Percentiles rank a stretch among this genome's conserved stretches.
Evolutionary conservation across 192 early-diverging fungal species (phyloP).

Genomic region (Haplosporangium gracile): DNA sequence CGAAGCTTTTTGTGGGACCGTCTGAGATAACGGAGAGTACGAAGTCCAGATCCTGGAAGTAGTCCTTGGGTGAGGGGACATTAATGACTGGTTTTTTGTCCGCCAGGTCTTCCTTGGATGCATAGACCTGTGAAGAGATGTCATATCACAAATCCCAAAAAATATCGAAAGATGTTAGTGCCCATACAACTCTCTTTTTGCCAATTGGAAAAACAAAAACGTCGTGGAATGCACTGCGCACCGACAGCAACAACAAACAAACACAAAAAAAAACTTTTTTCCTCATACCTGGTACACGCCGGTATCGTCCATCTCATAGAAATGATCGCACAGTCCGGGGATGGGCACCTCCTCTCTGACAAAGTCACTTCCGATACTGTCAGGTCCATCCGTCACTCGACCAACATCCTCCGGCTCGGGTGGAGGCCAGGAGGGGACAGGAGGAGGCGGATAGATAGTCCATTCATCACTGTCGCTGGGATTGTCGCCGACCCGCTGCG

Average conservation of each 20-base stretch:
- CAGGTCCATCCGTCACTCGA: constrained; percentile 50
- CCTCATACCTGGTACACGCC: constrained; percentile 75
- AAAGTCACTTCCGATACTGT: constrained; percentile 59
- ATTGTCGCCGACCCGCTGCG: constrained; percentile 84
- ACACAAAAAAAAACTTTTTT: neutral
- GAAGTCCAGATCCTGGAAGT: constrained; percentile 87
- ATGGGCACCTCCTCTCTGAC: constrained; percentile 55
- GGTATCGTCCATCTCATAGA: constrained; percentile 66
- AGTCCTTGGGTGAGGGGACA: constrained; percentile 85
- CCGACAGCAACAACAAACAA: neutral
- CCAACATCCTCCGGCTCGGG: constrained; percentile 21
- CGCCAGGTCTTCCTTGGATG: constrained; percentile 26
- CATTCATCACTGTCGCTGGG: constrained; percentile 84
- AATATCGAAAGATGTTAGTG: neutral
- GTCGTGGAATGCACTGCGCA: neutral
- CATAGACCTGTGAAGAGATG: constrained; percentile 13
- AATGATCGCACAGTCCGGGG: constrained; percentile 49
- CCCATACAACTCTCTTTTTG: constrained; percentile 11
- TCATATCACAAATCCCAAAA: neutral
- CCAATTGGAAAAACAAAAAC: neutral
- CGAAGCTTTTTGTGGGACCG: constrained; percentile 94
- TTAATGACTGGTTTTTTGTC: constrained; percentile 52
- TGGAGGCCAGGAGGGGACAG: constrained; percentile 75
- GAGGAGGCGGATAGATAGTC: constrained; percentile 90
- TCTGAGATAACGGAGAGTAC: constrained; percentile 83